phyloP scores from a whole-genome alignment of 257 asterid species.

The Solanum sitiens region DNA sequence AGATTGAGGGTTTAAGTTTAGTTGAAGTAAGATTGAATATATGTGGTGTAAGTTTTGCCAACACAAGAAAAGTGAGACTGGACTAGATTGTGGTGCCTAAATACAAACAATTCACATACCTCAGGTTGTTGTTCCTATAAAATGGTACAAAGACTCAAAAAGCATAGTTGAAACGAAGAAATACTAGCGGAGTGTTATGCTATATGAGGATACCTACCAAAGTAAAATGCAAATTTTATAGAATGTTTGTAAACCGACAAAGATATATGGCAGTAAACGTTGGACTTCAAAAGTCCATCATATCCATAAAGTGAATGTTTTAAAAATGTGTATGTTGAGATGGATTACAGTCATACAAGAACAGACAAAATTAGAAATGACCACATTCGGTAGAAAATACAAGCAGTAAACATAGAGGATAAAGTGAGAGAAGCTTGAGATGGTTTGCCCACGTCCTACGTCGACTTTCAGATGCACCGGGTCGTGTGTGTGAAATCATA shows the following conservation, averaged over 20 bases:
- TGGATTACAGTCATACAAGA: background rate
- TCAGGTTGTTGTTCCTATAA: background rate
- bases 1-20: background rate
- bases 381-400: background rate
- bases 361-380: background rate
- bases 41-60: background rate
- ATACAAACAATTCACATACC: background rate
- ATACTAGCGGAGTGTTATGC: background rate
- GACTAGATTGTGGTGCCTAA: background rate
- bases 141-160: background rate
- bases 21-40: background rate
- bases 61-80: background rate
- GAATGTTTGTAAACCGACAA: background rate
- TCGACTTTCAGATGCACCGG: background rate
- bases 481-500: background rate
- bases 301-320: background rate
- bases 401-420: background rate
- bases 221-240: background rate
- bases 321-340: background rate
- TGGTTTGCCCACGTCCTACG: background rate
- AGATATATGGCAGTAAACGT: background rate
- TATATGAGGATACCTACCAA: background rate
- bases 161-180: background rate
- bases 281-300: background rate
- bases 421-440: background rate